phyloP scores from a whole-genome alignment of 1,284 basidiomycete species.

The Gymnopus androsaceus region DNA sequence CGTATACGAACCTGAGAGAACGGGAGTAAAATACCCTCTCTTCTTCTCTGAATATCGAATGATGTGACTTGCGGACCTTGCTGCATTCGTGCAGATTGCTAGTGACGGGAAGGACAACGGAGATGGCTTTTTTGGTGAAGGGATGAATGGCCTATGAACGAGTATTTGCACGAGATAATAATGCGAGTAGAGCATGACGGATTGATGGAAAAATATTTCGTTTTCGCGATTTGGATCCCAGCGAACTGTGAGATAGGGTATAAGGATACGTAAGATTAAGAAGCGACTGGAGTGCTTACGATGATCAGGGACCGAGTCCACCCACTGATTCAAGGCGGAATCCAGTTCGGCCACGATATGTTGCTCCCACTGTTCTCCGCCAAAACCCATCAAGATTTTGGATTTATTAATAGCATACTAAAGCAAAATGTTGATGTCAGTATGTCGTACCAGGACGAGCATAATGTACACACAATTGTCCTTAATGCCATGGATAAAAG shows the following conservation, averaged over 20 bases:
- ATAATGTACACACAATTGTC: conserved; percentile 56
- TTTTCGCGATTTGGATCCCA: conserved; percentile 75
- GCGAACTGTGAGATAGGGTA: conserved; percentile 43
- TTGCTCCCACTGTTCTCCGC: conserved; percentile 66
- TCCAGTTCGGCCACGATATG: conserved; percentile 76
- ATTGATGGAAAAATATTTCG: conserved; percentile 67
- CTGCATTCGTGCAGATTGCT: conserved; percentile 84
- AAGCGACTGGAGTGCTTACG: conserved; percentile 50
- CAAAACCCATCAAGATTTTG: conserved; percentile 56
- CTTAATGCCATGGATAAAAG: conserved; percentile 66
- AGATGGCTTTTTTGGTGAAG: conserved; percentile 59
- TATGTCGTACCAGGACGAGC: not conserved
- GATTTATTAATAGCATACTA: conserved; percentile 78
- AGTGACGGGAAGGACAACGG: conserved; percentile 69
- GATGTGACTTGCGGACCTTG: conserved; percentile 76
- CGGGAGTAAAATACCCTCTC: conserved; percentile 32
- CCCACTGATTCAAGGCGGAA: conserved; percentile 77
- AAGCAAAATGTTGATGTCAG: not conserved
- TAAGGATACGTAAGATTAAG: not conserved
- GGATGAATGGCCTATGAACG: conserved; percentile 83
- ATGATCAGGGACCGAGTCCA: conserved; percentile 70
- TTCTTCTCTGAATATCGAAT: conserved; percentile 54
- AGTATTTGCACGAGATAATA: conserved; percentile 80
- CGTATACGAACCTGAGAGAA: conserved; percentile 43
- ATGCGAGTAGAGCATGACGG: conserved; percentile 61